Evolutionary conservation across 192 early-diverging fungal genomes (phyloP).

Genomic region (Funneliformis geosporum): DNA sequence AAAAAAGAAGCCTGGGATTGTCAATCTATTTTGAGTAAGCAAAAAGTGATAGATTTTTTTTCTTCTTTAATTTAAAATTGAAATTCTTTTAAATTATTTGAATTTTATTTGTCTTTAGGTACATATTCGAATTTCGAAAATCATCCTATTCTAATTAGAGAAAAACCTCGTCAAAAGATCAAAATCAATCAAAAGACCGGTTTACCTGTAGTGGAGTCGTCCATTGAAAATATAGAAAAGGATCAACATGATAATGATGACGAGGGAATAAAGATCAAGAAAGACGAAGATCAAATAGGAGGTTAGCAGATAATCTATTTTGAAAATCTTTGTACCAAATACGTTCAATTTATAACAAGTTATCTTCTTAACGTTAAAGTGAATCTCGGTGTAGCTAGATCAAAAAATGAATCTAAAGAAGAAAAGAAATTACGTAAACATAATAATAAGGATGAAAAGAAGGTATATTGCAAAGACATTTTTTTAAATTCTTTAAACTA

Average conservation of each 20-base stretch:
- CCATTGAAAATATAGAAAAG: constrained; percentile 34
- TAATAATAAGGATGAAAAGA: constrained; percentile 80
- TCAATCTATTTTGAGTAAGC: constrained; percentile 77
- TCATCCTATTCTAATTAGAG: constrained; percentile 80
- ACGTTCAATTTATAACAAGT: background rate
- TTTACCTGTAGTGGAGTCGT: constrained; percentile 52
- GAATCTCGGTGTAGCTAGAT: constrained; percentile 74
- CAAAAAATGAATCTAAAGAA: constrained; percentile 83
- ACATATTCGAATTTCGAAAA: constrained; percentile 96
- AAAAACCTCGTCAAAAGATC: constrained; percentile 59
- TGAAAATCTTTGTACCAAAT: background rate
- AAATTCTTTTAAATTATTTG: background rate
- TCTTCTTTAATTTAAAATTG: background rate
- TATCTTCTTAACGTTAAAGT: constrained; percentile 30
- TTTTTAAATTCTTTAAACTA: background rate
- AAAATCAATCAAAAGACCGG: constrained; percentile 72
- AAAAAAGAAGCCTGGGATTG: constrained; percentile 79
- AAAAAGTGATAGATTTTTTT: background rate
- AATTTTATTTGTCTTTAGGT: constrained; percentile 23
- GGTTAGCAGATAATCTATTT: background rate
- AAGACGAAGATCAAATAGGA: constrained; percentile 27
- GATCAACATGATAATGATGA: constrained; percentile 43
- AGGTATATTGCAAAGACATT: constrained; percentile 42
- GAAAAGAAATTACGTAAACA: constrained; percentile 93
- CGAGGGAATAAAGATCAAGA: constrained; percentile 36